A percentile compares a stretch with the other conserved stretches of the same genome.
phyloP scores from a whole-genome alignment of 805 yeast species.

The Scheffersomyces amazonensis region DNA sequence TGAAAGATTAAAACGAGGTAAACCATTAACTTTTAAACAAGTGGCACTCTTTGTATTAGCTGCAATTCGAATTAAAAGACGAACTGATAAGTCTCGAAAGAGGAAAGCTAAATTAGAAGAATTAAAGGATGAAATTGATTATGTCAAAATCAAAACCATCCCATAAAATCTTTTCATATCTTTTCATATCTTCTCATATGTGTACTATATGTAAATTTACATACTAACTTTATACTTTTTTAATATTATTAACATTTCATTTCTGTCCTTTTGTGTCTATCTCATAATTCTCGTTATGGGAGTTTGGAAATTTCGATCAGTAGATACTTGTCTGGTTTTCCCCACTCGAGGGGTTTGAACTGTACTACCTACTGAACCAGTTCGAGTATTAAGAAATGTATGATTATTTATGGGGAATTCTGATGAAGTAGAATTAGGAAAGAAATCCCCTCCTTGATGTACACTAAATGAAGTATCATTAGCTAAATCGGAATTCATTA shows the following conservation, averaged over 20 bases:
- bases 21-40: constrained; percentile 24
- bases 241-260: not conserved
- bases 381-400: not conserved
- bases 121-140: constrained; percentile 29
- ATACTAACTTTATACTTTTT: not conserved
- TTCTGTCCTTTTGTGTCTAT: constrained; percentile 5
- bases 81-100: constrained; percentile 24
- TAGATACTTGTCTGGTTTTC: constrained; percentile 35
- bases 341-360: constrained; percentile 40
- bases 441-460: constrained; percentile 31
- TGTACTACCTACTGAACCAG: not conserved
- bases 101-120: constrained; percentile 23
- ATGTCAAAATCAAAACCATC: constrained; percentile 14
- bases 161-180: not conserved
- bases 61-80: constrained; percentile 27
- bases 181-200: no score
- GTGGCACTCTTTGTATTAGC: constrained; percentile 39
- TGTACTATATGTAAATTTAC: no score
- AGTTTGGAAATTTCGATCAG: constrained; percentile 39
- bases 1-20: constrained; percentile 10
- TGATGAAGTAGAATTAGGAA: constrained; percentile 28
- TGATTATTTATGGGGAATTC: constrained; percentile 21
- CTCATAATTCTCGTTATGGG: constrained; percentile 40
- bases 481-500: constrained; percentile 2
- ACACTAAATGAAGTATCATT: constrained; percentile 4